A percentile compares a stretch with the other conserved stretches of the same genome.
These are phyloP conservation scores for Elsinoe ampelina DNA, from an alignment of 2,329 filamentous ascomycete species.

Conservation along the genomic window DNA sequence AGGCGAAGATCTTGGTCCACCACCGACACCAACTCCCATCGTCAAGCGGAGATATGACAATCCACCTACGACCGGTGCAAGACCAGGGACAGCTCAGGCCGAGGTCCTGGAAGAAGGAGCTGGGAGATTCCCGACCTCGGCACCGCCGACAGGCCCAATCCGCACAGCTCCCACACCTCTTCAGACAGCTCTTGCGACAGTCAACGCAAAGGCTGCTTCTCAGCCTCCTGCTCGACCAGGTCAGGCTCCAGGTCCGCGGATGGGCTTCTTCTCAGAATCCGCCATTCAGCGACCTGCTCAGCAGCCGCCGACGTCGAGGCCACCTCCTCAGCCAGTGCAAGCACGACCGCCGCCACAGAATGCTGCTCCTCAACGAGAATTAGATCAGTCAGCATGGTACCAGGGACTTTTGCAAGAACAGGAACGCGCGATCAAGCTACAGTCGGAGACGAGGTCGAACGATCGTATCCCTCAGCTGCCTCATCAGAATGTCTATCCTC, in stretches of 20 bases:
- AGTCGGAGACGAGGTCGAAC: slow-evolving; percentile 18
- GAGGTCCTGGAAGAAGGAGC: slow-evolving; percentile 32
- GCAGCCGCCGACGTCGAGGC: slow-evolving; percentile 16
- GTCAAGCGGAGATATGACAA: slow-evolving; percentile 40
- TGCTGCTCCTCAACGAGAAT: slow-evolving; percentile 11
- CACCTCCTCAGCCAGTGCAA: slow-evolving; percentile 19
- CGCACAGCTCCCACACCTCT: slow-evolving; percentile 24
- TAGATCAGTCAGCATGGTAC: slow-evolving; percentile 16
- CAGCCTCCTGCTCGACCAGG: slow-evolving; percentile 20
- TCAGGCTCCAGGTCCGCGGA: slow-evolving; percentile 24
- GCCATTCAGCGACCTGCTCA: slow-evolving; percentile 23
- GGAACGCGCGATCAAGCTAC: slow-evolving; percentile 25
- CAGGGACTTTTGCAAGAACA: slow-evolving; percentile 24
- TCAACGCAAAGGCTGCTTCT: slow-evolving; percentile 22
- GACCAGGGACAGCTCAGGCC: slow-evolving; percentile 36
- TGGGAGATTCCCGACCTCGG: slow-evolving; percentile 4
- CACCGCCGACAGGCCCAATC: slow-evolving; percentile 12
- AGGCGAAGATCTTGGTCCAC: slow-evolving; percentile 39
- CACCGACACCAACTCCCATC: slow-evolving; percentile 41
- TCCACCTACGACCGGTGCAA: slow-evolving; percentile 28
- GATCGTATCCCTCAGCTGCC: slow-evolving; percentile 16
- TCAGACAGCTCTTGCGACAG: slow-evolving; percentile 25
- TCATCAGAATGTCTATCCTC: slow-evolving; percentile 1
- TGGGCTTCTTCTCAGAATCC: slow-evolving; percentile 25
- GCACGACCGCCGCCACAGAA: slow-evolving; percentile 15